These are phyloP conservation scores for Maudiozyma turicensis DNA, from an alignment of 805 yeast species.

Conservation along the genomic window DNA sequence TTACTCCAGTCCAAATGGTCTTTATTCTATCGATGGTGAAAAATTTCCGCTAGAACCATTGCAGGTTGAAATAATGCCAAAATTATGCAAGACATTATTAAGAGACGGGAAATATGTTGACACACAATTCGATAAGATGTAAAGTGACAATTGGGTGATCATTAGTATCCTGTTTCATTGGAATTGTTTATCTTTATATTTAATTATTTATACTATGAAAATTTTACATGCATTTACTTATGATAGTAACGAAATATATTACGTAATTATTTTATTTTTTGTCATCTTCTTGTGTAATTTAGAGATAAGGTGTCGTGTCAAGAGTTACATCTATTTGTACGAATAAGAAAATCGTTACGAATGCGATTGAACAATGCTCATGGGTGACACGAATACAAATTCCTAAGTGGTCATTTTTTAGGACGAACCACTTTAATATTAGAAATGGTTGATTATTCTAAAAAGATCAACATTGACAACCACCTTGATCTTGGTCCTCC, in stretches of 20 bases:
- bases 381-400: too few species aligned
- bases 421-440: too few species aligned
- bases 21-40: slow-evolving; percentile 85
- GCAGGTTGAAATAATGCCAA: slow-evolving; percentile 73
- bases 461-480: slow-evolving; percentile 32
- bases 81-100: slow-evolving; percentile 53
- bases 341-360: too few species aligned
- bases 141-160: background rate
- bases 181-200: background rate
- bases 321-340: too few species aligned
- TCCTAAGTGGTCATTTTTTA: too few species aligned
- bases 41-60: slow-evolving; percentile 63
- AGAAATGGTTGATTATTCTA: too few species aligned
- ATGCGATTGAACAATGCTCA: too few species aligned
- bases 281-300: too few species aligned
- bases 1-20: slow-evolving; percentile 28
- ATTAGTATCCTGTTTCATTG: background rate
- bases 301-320: too few species aligned
- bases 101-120: slow-evolving; percentile 51
- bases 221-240: slow-evolving; percentile 2
- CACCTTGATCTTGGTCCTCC: slow-evolving; percentile 29
- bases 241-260: background rate
- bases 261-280: background rate
- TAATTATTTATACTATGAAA: background rate
- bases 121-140: slow-evolving; percentile 37